These are phyloP conservation scores for Berkeleyomyces basicola DNA, from an alignment of 2,329 filamentous ascomycete species.

Conservation along the genomic window DNA sequence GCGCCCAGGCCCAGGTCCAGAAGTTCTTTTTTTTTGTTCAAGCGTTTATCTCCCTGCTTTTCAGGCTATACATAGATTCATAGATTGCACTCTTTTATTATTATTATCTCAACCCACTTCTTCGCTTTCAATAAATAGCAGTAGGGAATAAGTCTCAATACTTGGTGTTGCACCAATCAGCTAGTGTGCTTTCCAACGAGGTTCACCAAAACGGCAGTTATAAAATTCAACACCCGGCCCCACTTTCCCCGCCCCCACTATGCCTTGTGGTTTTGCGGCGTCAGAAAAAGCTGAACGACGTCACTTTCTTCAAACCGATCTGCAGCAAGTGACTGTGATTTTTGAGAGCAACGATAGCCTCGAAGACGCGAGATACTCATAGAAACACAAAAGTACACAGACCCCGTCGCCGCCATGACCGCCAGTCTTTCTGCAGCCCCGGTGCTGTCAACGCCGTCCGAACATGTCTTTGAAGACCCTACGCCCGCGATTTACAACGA, in stretches of 20 bases:
- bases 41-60: background rate
- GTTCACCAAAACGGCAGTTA: background rate
- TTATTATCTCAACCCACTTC: background rate
- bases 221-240: background rate
- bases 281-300: slow-evolving; percentile 3
- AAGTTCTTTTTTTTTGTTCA: background rate
- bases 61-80: background rate
- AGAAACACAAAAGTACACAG: background rate
- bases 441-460: slow-evolving; percentile 47
- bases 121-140: background rate
- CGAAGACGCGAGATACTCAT: background rate
- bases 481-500: slow-evolving; percentile 22
- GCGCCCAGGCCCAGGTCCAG: background rate
- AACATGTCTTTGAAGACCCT: slow-evolving; percentile 38
- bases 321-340: background rate
- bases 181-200: background rate
- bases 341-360: background rate
- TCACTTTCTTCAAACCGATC: background rate
- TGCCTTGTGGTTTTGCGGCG: background rate
- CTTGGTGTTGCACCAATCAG: background rate
- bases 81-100: background rate
- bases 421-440: slow-evolving; percentile 35
- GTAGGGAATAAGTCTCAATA: background rate
- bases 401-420: slow-evolving; percentile 23
- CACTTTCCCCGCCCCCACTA: slow-evolving; percentile 5